A percentile compares a stretch with the other conserved stretches of the same genome.
Conservation (phyloP, 1,139 yeast genomes). For the Blastobotrys capitulatus region DNA sequence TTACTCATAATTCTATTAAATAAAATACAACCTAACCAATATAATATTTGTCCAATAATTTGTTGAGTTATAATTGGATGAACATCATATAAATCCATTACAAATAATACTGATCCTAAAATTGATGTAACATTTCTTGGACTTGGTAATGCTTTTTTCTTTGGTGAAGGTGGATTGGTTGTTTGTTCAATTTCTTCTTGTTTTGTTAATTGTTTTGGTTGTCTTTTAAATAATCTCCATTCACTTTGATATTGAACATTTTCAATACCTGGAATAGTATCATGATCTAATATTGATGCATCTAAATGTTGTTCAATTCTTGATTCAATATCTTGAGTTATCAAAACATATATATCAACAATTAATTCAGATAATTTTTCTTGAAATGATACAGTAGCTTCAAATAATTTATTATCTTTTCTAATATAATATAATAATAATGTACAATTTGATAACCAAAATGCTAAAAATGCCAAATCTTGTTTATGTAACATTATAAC, state of each 20-base stretch:
- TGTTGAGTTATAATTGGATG: constrained; percentile 72
- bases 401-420: constrained; percentile 33
- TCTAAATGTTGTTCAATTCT: constrained; percentile 35
- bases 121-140: constrained; percentile 84
- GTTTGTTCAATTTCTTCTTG: constrained; percentile 56
- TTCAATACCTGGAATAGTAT: constrained; percentile 41
- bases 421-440: constrained; percentile 37
- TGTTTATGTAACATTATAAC: constrained; percentile 30
- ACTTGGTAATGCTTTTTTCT: constrained; percentile 68
- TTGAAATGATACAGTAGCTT: constrained; percentile 31
- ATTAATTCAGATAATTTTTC: constrained; percentile 32
- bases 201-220: constrained; percentile 29
- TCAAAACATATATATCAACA: constrained; percentile 31
- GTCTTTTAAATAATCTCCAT: constrained; percentile 37
- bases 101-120: constrained; percentile 81
- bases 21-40: constrained; percentile 66
- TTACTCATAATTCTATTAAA: constrained; percentile 69
- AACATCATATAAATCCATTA: constrained; percentile 73
- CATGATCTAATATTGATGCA: constrained; percentile 38
- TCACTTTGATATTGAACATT: constrained; percentile 39
- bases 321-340: constrained; percentile 37
- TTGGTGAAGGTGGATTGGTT: constrained; percentile 66
- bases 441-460: constrained; percentile 40
- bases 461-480: constrained; percentile 38
- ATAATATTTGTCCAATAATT: constrained; percentile 70